A percentile compares a stretch with the other conserved stretches of the same genome.
Conservation (phyloP, 148 eudicot species). For the Rhododendron griersonianum region DNA sequence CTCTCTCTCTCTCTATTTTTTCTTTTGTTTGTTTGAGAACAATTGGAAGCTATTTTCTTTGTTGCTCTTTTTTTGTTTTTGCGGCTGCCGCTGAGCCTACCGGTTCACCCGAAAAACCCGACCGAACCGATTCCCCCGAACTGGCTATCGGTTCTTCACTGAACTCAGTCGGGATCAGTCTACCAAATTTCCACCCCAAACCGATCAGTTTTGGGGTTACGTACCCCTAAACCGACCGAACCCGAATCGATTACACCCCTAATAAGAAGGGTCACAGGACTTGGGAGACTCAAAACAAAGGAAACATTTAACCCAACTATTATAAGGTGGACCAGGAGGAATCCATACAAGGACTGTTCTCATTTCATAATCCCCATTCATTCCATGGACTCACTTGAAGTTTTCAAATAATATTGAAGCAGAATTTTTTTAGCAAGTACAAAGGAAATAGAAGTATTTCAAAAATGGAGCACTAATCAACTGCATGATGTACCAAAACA, state of each 20-base stretch:
- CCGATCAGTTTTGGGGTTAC: too few relatives aligned
- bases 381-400: background rate
- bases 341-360: background rate
- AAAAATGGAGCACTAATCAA: background rate
- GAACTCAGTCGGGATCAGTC: background rate
- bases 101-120: background rate
- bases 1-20: too few relatives aligned
- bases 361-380: background rate
- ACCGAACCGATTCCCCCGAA: background rate
- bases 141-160: background rate
- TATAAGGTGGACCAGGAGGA: background rate
- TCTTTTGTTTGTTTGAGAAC: too few relatives aligned
- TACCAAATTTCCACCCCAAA: background rate
- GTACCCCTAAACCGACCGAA: background rate
- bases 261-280: background rate
- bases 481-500: background rate
- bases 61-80: too few relatives aligned
- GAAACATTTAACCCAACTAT: background rate
- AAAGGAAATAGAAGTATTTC: background rate
- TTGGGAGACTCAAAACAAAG: background rate
- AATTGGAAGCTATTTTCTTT: too few relatives aligned
- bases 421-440: background rate
- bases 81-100: too few relatives aligned
- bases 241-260: background rate
- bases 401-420: background rate